Percentiles rank a stretch among this genome's conserved stretches.
These are phyloP conservation scores for Diplodia mutila DNA, from an alignment of 2,329 filamentous ascomycete genomes.

Conservation along the genomic window DNA sequence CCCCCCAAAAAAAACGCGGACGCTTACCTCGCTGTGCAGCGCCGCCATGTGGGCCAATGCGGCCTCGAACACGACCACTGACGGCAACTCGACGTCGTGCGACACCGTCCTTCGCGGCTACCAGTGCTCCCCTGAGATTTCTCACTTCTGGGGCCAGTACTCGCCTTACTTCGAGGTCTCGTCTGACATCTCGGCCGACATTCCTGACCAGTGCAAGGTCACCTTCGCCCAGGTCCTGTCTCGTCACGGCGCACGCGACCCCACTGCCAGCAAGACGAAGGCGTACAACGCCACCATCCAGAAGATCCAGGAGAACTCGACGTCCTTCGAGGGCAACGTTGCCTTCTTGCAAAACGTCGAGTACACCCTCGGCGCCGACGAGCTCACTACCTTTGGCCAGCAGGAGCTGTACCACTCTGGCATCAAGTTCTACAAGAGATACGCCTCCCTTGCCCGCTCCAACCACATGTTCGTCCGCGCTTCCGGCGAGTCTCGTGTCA, in stretches of 20 bases:
- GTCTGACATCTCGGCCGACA: conserved; percentile 62
- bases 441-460: conserved; percentile 62
- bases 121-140: conserved; percentile 64
- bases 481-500: conserved; percentile 70
- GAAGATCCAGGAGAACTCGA: conserved; percentile 64
- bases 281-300: conserved; percentile 67
- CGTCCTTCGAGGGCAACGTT: conserved; percentile 62
- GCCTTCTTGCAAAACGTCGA: conserved; percentile 72
- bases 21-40: neutral
- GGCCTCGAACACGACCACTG: neutral
- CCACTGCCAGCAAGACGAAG: conserved; percentile 69
- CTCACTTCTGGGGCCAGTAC: conserved; percentile 83
- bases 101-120: conserved; percentile 62
- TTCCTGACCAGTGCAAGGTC: conserved; percentile 71
- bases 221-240: conserved; percentile 83
- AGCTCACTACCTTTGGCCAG: conserved; percentile 70
- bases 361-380: conserved; percentile 71
- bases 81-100: conserved; percentile 45
- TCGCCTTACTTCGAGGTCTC: conserved; percentile 79
- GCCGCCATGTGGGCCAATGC: conserved; percentile 10
- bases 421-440: conserved; percentile 73
- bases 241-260: conserved; percentile 82
- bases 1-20: neutral
- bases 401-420: conserved; percentile 76
- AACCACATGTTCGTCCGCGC: conserved; percentile 72